A percentile compares a stretch with the other conserved stretches of the same genome.
phyloP scores from a whole-genome alignment of 2,329 filamentous ascomycete genomes.

The Basipetospora sp. region DNA sequence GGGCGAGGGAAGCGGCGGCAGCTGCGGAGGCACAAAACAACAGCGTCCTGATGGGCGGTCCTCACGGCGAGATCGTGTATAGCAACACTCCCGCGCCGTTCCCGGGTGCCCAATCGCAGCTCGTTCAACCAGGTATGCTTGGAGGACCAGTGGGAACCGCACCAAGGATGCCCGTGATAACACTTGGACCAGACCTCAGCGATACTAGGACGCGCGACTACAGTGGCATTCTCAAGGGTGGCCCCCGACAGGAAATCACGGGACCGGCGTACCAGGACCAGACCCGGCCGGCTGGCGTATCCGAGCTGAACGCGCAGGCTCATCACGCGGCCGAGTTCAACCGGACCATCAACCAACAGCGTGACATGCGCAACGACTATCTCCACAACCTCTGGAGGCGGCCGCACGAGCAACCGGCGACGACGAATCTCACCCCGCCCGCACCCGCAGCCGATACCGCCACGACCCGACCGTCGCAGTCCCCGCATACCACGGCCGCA shows the following conservation, averaged over 20 bases:
- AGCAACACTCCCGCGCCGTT: constrained; percentile 56
- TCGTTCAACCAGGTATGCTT: constrained; percentile 59
- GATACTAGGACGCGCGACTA: constrained; percentile 65
- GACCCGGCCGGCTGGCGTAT: constrained; percentile 57
- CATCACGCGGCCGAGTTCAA: constrained; percentile 84
- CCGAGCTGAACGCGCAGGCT: constrained; percentile 73
- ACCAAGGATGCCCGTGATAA: constrained; percentile 70
- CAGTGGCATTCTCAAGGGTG: constrained; percentile 58
- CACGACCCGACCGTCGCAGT: constrained; percentile 39
- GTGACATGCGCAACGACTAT: constrained; percentile 64
- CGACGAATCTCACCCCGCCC: constrained; percentile 32
- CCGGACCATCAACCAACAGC: constrained; percentile 65
- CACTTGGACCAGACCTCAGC: constrained; percentile 62
- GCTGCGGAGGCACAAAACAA: constrained; percentile 49
- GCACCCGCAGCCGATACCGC: constrained; percentile 17
- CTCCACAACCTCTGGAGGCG: constrained; percentile 70
- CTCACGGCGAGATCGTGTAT: constrained; percentile 79
- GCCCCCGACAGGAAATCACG: constrained; percentile 76
- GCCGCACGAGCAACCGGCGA: constrained; percentile 60
- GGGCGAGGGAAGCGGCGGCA: constrained; percentile 64
- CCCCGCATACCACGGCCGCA: constrained; percentile 41
- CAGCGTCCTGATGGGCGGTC: constrained; percentile 46
- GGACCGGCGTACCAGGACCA: constrained; percentile 81
- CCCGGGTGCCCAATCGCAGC: constrained; percentile 51
- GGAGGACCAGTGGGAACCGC: constrained; percentile 47